Evolutionary conservation across 768 basidiomycete species (phyloP).

Genomic region (Sporobolomyces roseus): DNA sequence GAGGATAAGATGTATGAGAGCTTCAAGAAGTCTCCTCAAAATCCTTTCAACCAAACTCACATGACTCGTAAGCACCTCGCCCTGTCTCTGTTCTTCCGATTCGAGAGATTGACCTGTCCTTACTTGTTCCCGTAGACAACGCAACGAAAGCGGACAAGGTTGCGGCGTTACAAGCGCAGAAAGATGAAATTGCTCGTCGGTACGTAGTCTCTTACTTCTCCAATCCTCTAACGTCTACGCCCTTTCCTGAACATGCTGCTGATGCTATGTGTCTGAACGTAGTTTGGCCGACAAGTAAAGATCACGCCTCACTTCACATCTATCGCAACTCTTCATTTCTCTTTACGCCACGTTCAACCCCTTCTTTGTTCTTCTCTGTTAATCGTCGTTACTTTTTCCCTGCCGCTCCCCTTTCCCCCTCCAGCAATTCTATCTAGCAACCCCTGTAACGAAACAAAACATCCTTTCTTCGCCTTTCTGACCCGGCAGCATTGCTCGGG

Average conservation of each 20-base stretch:
- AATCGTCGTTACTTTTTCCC: too few species aligned
- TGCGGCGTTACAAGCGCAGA: conserved; percentile 46
- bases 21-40: conserved; percentile 49
- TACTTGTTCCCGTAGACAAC: conserved; percentile 44
- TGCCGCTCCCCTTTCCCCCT: too few species aligned
- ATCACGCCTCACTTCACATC: not conserved
- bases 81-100: too few species aligned
- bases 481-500: too few species aligned
- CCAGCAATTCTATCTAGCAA: not conserved
- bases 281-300: conserved; percentile 9
- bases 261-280: not conserved
- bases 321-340: not conserved
- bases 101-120: not conserved
- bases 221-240: not conserved
- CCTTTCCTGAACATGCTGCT: too few species aligned
- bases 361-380: not conserved
- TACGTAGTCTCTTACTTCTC: not conserved
- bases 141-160: conserved; percentile 53
- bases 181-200: conserved; percentile 29
- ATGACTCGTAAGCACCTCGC: conserved; percentile 39
- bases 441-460: conserved; percentile 18
- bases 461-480: too few species aligned
- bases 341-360: not conserved
- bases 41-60: conserved; percentile 51
- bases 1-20: conserved; percentile 50